Conservation (phyloP, 2,329 filamentous ascomycete genomes). For the Allantophomopsis lycopodina region DNA sequence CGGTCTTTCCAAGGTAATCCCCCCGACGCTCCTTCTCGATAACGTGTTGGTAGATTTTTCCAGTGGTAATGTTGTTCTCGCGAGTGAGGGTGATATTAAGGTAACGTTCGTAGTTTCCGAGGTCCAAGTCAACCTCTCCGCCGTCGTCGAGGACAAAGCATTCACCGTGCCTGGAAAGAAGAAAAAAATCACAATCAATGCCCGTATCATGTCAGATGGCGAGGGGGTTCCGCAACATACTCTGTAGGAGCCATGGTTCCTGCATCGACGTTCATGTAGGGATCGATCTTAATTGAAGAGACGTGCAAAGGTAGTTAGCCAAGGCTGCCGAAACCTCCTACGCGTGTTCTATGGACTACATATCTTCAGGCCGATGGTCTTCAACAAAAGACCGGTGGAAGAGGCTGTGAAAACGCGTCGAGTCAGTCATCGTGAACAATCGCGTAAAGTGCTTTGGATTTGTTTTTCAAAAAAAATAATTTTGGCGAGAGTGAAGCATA, state of each 20-base stretch:
- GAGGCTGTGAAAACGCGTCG: slow-evolving; percentile 34
- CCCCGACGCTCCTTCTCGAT: slow-evolving; percentile 48
- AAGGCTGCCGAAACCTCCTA: slow-evolving; percentile 1
- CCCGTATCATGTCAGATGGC: too few relatives aligned
- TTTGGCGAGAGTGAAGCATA: slow-evolving; percentile 21
- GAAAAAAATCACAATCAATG: not conserved
- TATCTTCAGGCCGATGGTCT: slow-evolving; percentile 70
- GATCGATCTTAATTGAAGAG: slow-evolving; percentile 56
- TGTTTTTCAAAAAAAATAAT: too few relatives aligned
- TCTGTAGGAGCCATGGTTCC: slow-evolving; percentile 54
- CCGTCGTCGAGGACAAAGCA: slow-evolving; percentile 80
- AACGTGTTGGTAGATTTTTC: slow-evolving; percentile 87
- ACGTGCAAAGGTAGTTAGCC: slow-evolving; percentile 30
- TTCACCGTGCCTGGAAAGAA: slow-evolving; percentile 57
- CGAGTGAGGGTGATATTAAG: slow-evolving; percentile 68
- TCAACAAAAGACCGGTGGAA: slow-evolving; percentile 61
- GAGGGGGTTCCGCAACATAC: slow-evolving; percentile 19
- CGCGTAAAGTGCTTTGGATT: not conserved
- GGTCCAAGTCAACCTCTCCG: slow-evolving; percentile 62
- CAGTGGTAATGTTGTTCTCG: slow-evolving; percentile 94
- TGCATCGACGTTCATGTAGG: slow-evolving; percentile 67
- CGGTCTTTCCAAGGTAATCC: slow-evolving; percentile 78
- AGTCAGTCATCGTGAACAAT: slow-evolving; percentile 2
- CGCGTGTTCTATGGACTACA: slow-evolving; percentile 19
- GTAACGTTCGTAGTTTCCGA: slow-evolving; percentile 70